Conservation (phyloP, 495 filamentous ascomycete genomes). For the Xylaria sp. region DNA sequence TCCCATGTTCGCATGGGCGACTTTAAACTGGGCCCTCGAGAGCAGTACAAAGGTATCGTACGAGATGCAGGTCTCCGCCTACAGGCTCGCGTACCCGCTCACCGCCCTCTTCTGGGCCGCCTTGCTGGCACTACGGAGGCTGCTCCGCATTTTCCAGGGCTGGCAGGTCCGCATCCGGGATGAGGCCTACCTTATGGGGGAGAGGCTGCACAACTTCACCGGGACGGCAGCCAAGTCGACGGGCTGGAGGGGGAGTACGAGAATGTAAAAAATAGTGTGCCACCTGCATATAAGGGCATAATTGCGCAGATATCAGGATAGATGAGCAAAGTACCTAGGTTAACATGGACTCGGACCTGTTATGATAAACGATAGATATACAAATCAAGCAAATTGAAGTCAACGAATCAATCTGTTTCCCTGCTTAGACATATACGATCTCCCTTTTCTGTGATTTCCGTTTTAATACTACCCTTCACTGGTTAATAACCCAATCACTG, state of each 20-base stretch:
- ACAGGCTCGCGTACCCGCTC: constrained; percentile 76
- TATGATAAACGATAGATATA: constrained; percentile 13
- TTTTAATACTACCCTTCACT: no score
- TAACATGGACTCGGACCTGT: not conserved
- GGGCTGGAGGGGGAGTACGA: constrained; percentile 42
- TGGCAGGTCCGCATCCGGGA: constrained; percentile 89
- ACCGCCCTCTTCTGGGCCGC: constrained; percentile 56
- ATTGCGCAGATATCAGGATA: constrained; percentile 2
- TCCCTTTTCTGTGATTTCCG: not conserved
- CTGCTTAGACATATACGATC: not conserved
- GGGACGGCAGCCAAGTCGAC: constrained; percentile 33
- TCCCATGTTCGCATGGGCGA: constrained; percentile 40
- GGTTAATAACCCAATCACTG: not conserved
- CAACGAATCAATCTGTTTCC: not conserved
- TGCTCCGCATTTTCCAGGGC: constrained; percentile 68
- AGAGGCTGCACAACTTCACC: constrained; percentile 87
- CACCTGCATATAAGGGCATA: not conserved
- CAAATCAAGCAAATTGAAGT: constrained; percentile 17
- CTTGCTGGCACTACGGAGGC: constrained; percentile 46
- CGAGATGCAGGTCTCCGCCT: constrained; percentile 60
- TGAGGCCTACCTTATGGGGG: constrained; percentile 95
- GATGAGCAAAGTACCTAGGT: not conserved
- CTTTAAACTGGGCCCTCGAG: constrained; percentile 43
- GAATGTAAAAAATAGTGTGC: constrained; percentile 29
- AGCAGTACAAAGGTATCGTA: constrained; percentile 43